These are phyloP conservation scores for Dianthus caryophyllus DNA, from an alignment of 148 eudicot genomes.

Conservation along the genomic window DNA sequence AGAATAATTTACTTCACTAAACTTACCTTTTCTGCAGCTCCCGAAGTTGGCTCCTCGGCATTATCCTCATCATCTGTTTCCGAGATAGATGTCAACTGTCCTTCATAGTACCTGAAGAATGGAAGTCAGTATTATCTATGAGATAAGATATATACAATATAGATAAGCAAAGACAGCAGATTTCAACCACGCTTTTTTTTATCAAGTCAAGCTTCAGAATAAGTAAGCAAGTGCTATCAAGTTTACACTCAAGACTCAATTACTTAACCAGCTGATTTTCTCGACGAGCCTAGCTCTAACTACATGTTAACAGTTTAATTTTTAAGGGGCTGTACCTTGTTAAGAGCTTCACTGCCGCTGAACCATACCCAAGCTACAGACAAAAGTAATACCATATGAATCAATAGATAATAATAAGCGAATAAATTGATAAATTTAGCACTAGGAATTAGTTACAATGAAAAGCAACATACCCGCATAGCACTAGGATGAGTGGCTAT, in stretches of 20 bases:
- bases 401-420: background rate
- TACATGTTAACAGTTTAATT: background rate
- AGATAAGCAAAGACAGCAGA: background rate
- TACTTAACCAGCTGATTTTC: no score
- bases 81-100: conserved; percentile 60
- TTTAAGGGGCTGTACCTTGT: conserved; percentile 44
- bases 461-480: conserved; percentile 58
- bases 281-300: background rate
- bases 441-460: background rate
- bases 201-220: background rate
- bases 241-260: background rate
- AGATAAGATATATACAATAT: background rate
- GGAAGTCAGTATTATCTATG: conserved; percentile 10
- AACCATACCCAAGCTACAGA: conserved; percentile 92
- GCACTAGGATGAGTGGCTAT: conserved; percentile 98
- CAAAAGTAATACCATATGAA: background rate
- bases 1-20: conserved; percentile 9
- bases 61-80: conserved; percentile 57
- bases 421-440: background rate
- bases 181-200: background rate
- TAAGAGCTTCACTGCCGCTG: conserved; percentile 76
- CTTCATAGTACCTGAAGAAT: conserved; percentile 75
- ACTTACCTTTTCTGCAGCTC: conserved; percentile 66
- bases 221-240: background rate
- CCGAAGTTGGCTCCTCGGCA: conserved; percentile 38